These are phyloP conservation scores for Rhodotorula diobovata DNA, from an alignment of 768 basidiomycete species.

Conservation along the genomic window DNA sequence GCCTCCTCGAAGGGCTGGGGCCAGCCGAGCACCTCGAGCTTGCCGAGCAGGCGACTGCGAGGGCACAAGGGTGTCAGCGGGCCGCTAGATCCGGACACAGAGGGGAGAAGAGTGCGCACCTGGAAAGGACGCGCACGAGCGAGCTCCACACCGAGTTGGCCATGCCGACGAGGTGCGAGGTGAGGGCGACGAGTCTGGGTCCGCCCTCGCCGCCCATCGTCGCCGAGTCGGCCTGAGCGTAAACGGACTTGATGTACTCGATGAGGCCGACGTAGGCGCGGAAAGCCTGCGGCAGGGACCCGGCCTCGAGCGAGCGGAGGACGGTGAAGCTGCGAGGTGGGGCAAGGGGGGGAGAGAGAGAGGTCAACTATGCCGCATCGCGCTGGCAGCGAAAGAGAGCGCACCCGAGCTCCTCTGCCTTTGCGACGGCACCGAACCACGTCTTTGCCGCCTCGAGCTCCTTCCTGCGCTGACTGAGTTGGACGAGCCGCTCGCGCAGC, in stretches of 20 bases:
- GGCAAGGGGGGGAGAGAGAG: background rate
- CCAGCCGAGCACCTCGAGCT: slow-evolving; percentile 78
- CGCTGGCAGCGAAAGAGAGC: slow-evolving; percentile 24
- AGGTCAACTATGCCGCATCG: background rate
- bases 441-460: slow-evolving; percentile 69
- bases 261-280: slow-evolving; percentile 37
- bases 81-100: background rate
- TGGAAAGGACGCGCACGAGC: slow-evolving; percentile 30
- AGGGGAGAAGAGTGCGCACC: background rate
- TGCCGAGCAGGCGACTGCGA: slow-evolving; percentile 59
- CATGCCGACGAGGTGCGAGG: slow-evolving; percentile 56
- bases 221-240: slow-evolving; percentile 1
- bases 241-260: slow-evolving; percentile 50
- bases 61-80: background rate
- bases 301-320: slow-evolving; percentile 22
- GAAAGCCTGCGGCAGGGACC: slow-evolving; percentile 30
- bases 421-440: slow-evolving; percentile 71
- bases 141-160: slow-evolving; percentile 50
- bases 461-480: slow-evolving; percentile 66
- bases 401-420: slow-evolving; percentile 68
- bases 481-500: slow-evolving; percentile 76
- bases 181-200: slow-evolving; percentile 49
- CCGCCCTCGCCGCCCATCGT: slow-evolving; percentile 32
- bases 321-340: slow-evolving; percentile 24
- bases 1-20: slow-evolving; percentile 66